These are phyloP conservation scores for Colletotrichum sp. DNA, from an alignment of 2,329 filamentous ascomycete genomes.

Conservation along the genomic window DNA sequence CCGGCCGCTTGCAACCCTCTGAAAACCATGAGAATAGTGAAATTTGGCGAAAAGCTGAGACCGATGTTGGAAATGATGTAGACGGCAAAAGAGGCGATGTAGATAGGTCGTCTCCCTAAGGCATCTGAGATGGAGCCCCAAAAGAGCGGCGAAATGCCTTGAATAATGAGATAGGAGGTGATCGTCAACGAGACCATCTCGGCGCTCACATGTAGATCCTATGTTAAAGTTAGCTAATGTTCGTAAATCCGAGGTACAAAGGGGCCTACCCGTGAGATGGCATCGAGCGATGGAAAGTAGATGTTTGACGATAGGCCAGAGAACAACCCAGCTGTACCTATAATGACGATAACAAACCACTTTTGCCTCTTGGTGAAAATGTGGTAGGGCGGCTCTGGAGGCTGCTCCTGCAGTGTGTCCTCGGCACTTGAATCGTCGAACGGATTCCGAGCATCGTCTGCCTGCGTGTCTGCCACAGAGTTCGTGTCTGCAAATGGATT, in stretches of 20 bases:
- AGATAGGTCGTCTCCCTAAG: slow-evolving; percentile 49
- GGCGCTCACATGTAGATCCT: slow-evolving; percentile 34
- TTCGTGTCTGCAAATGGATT: background rate
- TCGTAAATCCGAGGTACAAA: background rate
- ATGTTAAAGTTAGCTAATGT: background rate
- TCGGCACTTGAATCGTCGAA: background rate
- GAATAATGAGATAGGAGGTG: slow-evolving; percentile 54
- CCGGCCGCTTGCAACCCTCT: slow-evolving; percentile 53
- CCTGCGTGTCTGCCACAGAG: background rate
- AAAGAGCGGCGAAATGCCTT: slow-evolving; percentile 53
- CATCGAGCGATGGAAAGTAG: slow-evolving; percentile 50
- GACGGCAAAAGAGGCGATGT: slow-evolving; percentile 48
- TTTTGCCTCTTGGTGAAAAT: slow-evolving; percentile 44
- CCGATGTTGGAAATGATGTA: slow-evolving; percentile 52
- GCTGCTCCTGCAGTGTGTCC: background rate
- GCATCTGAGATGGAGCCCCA: slow-evolving; percentile 54
- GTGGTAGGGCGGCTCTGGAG: slow-evolving; percentile 29
- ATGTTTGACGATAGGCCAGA: slow-evolving; percentile 58
- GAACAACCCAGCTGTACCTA: slow-evolving; percentile 56
- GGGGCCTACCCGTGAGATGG: slow-evolving; percentile 36
- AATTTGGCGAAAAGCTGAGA: slow-evolving; percentile 47
- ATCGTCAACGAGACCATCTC: slow-evolving; percentile 42
- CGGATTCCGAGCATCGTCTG: background rate
- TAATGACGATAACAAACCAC: slow-evolving; percentile 51
- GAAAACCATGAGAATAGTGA: slow-evolving; percentile 46